A percentile compares a stretch with the other conserved stretches of the same genome.
phyloP scores from a whole-genome alignment of 2,329 filamentous ascomycete species.

The Bipolaris gigantea region DNA sequence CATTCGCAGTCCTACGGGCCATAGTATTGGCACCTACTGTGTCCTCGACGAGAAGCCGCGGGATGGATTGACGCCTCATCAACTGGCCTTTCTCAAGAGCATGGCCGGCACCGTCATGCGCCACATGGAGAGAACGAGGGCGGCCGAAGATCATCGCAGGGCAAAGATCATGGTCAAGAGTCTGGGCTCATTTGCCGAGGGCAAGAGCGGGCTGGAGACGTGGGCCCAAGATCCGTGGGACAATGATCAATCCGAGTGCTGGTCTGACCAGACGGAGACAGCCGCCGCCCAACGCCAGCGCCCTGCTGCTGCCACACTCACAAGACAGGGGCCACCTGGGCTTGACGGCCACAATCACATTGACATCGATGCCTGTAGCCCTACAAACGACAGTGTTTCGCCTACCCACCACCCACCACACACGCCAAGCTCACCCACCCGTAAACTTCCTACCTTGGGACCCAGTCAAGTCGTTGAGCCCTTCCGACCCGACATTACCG shows the following conservation, averaged over 20 bases:
- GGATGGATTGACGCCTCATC: conserved; percentile 52
- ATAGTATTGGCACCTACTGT: conserved; percentile 63
- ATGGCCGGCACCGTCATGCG: conserved; percentile 60
- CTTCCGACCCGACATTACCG: conserved; percentile 18
- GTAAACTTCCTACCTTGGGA: conserved; percentile 23
- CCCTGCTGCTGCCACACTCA: conserved; percentile 13
- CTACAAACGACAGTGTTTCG: conserved; percentile 15
- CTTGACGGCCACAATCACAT: conserved; percentile 23
- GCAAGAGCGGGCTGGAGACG: conserved; percentile 39
- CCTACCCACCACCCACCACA: conserved; percentile 23
- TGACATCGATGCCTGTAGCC: conserved; percentile 24
- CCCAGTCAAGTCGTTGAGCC: conserved; percentile 27
- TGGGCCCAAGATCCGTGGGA: conserved; percentile 41
- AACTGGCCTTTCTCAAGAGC: conserved; percentile 59
- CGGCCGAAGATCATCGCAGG: conserved; percentile 56
- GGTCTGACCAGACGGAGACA: conserved; percentile 15
- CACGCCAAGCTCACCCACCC: conserved; percentile 27
- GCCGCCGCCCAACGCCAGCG: conserved; percentile 24
- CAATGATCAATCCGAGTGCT: conserved; percentile 15
- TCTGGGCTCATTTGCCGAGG: conserved; percentile 43
- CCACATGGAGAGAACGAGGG: conserved; percentile 61
- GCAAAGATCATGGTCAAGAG: conserved; percentile 57
- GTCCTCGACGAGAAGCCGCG: conserved; percentile 62
- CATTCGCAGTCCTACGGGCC: conserved; percentile 59
- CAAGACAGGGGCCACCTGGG: conserved; percentile 15